A percentile compares a stretch with the other conserved stretches of the same genome.
phyloP scores from a whole-genome alignment of 2,329 filamentous ascomycete species.

The Colletotrichum sojae region DNA sequence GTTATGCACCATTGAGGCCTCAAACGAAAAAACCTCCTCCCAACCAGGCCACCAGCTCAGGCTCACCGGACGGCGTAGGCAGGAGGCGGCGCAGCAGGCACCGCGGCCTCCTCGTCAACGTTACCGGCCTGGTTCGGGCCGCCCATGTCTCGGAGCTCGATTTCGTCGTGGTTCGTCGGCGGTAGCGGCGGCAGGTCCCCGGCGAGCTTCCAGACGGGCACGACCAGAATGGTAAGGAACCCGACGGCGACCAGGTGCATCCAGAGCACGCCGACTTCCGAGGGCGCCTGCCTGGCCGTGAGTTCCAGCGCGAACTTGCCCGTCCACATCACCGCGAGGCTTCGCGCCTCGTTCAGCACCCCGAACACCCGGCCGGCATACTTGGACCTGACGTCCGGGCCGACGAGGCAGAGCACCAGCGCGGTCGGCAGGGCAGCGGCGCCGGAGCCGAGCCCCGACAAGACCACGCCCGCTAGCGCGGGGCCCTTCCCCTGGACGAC shows the following conservation, averaged over 20 bases:
- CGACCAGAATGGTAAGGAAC: no score
- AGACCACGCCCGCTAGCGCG: background rate
- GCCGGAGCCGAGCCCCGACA: background rate
- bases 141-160: background rate
- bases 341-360: background rate
- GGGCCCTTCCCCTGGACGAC: background rate
- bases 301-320: background rate
- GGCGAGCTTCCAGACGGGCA: no score
- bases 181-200: no score
- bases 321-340: no score
- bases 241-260: no score
- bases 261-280: no score
- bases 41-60: background rate
- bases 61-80: background rate
- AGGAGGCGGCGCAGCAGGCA: background rate
- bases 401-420: background rate
- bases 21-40: no score
- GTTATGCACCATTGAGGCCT: no score
- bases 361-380: background rate
- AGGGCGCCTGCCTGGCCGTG: no score
- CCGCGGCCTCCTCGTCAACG: no score
- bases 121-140: no score
- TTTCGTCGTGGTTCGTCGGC: background rate
- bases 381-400: background rate
- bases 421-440: no score